phyloP scores from a whole-genome alignment of 2,329 filamentous ascomycete species.

The Lachnellula occidentalis region DNA sequence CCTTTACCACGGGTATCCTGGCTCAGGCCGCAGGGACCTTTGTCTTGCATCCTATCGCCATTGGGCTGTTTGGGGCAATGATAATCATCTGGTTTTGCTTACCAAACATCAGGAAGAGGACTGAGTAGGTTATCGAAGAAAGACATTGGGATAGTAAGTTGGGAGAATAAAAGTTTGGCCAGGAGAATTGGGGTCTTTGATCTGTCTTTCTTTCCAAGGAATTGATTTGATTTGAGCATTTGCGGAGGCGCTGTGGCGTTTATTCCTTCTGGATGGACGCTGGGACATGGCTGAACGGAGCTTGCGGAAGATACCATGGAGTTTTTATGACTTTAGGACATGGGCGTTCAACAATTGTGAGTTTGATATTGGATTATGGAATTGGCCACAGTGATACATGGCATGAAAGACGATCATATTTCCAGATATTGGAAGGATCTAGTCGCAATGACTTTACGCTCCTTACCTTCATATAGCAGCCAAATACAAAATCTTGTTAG shows the following conservation, averaged over 20 bases:
- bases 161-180: background rate
- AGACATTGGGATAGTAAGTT: background rate
- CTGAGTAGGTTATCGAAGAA: constrained; percentile 41
- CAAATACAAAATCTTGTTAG: too few species aligned
- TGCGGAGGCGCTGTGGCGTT: constrained; percentile 23
- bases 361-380: background rate
- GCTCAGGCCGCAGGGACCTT: constrained; percentile 42
- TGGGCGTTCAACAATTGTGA: constrained; percentile 8
- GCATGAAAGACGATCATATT: background rate
- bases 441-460: too few species aligned
- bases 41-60: constrained; percentile 52
- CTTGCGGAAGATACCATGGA: constrained; percentile 16
- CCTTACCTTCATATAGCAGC: too few species aligned
- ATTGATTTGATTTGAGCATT: constrained; percentile 1
- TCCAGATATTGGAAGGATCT: background rate
- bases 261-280: constrained; percentile 11
- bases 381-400: background rate
- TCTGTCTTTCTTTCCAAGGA: background rate
- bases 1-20: constrained; percentile 44
- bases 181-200: background rate
- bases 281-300: constrained; percentile 21
- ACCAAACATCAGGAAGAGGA: constrained; percentile 53
- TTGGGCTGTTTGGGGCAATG: constrained; percentile 62
- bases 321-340: constrained; percentile 17
- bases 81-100: constrained; percentile 57